Percentiles rank a stretch among this genome's conserved stretches.
These are phyloP conservation scores for Marasmius oreades DNA, from an alignment of 1,284 basidiomycete genomes.

Conservation along the genomic window DNA sequence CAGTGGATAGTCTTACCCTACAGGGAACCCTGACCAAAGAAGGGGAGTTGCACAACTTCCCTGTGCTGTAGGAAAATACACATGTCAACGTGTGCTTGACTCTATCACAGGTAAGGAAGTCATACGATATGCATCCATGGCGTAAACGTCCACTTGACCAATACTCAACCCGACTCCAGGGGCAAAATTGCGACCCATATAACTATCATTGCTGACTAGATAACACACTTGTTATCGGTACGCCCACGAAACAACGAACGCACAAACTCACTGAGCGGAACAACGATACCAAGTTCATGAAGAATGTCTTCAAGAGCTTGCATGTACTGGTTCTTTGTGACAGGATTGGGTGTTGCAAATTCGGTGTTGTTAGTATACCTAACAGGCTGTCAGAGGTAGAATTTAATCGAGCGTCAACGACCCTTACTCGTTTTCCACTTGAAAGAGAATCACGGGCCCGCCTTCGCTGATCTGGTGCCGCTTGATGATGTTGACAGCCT, in stretches of 20 bases:
- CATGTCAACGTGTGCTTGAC: neutral
- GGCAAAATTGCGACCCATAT: constrained; percentile 16
- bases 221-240: neutral
- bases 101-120: neutral
- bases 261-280: constrained; percentile 14
- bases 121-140: constrained; percentile 15
- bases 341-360: constrained; percentile 16
- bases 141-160: constrained; percentile 15
- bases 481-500: neutral
- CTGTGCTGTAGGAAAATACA: neutral
- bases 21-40: constrained; percentile 13
- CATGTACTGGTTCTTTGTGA: constrained; percentile 17
- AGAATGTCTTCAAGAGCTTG: constrained; percentile 16
- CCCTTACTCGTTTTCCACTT: constrained; percentile 10
- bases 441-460: constrained; percentile 8
- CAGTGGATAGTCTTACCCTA: neutral
- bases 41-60: constrained; percentile 15
- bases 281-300: constrained; percentile 14
- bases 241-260: neutral
- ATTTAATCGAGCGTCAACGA: neutral
- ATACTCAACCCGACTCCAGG: constrained; percentile 10
- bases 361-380: constrained; percentile 6
- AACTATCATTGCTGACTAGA: constrained; percentile 15
- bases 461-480: constrained; percentile 6
- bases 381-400: neutral